Evolutionary conservation across 768 basidiomycete species (phyloP).

Genomic region (Naganishia antarctica): DNA sequence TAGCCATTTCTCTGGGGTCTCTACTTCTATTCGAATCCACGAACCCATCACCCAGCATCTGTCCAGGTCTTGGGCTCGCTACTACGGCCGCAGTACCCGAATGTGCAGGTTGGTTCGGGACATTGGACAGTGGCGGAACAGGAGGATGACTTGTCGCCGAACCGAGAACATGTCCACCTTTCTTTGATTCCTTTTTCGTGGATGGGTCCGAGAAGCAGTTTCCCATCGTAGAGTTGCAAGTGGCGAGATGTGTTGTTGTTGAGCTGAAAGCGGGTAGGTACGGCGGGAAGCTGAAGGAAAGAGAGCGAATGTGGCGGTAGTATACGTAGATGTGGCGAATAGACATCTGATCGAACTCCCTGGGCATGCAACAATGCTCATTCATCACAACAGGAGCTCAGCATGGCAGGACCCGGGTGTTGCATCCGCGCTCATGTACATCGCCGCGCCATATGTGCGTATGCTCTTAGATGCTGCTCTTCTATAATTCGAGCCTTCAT

Average conservation of each 20-base stretch:
- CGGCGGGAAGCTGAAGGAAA: too few species aligned
- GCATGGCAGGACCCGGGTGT: too few species aligned
- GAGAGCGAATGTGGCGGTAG: too few species aligned
- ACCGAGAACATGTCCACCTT: conserved; percentile 42
- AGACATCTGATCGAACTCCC: too few species aligned
- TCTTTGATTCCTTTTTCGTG: conserved; percentile 21
- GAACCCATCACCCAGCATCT: conserved; percentile 24
- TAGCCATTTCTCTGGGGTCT: conserved; percentile 43
- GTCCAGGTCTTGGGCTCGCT: neutral
- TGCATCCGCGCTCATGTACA: too few species aligned
- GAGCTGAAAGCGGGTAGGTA: neutral
- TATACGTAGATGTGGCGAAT: too few species aligned
- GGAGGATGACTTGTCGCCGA: conserved; percentile 32
- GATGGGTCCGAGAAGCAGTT: conserved; percentile 48
- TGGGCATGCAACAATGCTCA: too few species aligned
- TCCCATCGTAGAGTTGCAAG: conserved; percentile 36
- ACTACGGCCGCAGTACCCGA: neutral
- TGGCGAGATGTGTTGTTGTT: too few species aligned
- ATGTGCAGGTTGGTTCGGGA: neutral
- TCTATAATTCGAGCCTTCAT: too few species aligned
- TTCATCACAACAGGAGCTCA: too few species aligned
- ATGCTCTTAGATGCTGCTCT: too few species aligned
- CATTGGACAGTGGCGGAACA: neutral
- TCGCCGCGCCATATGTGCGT: too few species aligned
- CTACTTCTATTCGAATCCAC: conserved; percentile 28